Evolutionary conservation across 2,329 filamentous ascomycete genomes (phyloP), one percentile per base, ranked within the genome.

Genomic region (Scedosporium aurantiacum): DNA sequence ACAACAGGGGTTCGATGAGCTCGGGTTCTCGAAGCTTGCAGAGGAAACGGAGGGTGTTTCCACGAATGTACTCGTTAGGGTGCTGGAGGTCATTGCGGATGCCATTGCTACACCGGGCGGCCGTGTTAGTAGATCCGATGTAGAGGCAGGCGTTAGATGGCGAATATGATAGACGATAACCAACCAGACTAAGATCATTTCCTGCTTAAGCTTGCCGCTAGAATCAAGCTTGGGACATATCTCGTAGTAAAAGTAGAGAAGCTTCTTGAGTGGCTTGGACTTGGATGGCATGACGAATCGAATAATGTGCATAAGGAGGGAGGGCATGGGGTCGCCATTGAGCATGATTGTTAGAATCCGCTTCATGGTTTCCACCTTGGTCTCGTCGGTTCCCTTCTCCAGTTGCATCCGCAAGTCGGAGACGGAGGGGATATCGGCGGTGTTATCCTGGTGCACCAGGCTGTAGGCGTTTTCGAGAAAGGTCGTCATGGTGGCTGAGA

Each of bases 211-310:
- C 82, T 97, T 99, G 70, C 94, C 94, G 71, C 81, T 87, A 60
- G 87, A 81, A 75, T 99, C 94, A 63, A 91, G 86, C 79, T 99
- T 99, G 47, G 93, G 94, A 74, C 94, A 97, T 73, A 97, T 94
- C 78, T 99, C 94, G 74, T 97, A 97, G 80, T 99, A 99, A 75
- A 99, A 94, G 78, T 99, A 99, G 61, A 99, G 84, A 64, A 99
- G 83, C 80, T 99, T 99, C 84, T 99, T 99, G 70, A 99, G 80
- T 50, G 88, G 80, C 79, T 99, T 99, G 76, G 89, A 91, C 79
- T 95, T 97, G 65, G 91, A 96, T 14, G 94, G 94, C 94, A 99
- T 99, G 69, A 99, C 92, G 74, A 99, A 99, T 74, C 94, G 91
- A 75, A 99, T 99, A 71, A 99, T 99, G 79, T 97, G 94, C 94